Base-by-base conservation (phyloP, 2,329 filamentous ascomycete genomes). In the Boeremia lycopersici region DNA sequence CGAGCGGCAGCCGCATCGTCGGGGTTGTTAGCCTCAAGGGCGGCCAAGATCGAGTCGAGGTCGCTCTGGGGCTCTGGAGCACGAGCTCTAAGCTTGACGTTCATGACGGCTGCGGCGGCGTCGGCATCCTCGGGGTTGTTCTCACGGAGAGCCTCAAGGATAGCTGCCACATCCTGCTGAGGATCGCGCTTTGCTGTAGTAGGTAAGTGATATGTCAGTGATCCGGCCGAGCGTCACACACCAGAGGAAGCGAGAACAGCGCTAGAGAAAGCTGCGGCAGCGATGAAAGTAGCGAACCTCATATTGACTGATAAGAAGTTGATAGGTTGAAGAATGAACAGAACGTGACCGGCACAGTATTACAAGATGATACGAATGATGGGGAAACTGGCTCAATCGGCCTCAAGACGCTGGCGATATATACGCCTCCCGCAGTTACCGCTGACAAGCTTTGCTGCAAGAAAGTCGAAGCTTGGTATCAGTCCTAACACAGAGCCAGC, bases 301-400 rank as follows among this genome's bases (percentile, higher is more conserved):
- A 72, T 72, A 19, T 51, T 71, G 61, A 60, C 25, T 54, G 54
- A 51, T 60, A 55, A 38, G 23, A 52, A 38, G 38, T 11, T 45
- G 44, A 31, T n/a, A 30, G 54, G 35, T 36, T 19, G 44, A 42
- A 46, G 23, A 41, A 56, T 47, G 35, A 48, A 61, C 26, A 40
- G 48, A 45, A 65, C 59, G 67, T 71, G 69, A 57, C 67, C 69
- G 59, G 68, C 69, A 72, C 67, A 60, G 48, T 53, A 58, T 60
- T 61, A 62, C 51, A 64, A 61, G 47, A 50, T 55, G 53, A 54
- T 60, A 53, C 52, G 46, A 40, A 55, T 54, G 51, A 53, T 52
- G 51, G 43, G 17, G 25, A 56, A 61, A 56, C 23, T 53, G 43
- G 36, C 45, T 56, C 46, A 47, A 43, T 48, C 41, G 17, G 47